phyloP scores from a whole-genome alignment of 1,139 yeast species.

The Protomyces pachydermus region DNA sequence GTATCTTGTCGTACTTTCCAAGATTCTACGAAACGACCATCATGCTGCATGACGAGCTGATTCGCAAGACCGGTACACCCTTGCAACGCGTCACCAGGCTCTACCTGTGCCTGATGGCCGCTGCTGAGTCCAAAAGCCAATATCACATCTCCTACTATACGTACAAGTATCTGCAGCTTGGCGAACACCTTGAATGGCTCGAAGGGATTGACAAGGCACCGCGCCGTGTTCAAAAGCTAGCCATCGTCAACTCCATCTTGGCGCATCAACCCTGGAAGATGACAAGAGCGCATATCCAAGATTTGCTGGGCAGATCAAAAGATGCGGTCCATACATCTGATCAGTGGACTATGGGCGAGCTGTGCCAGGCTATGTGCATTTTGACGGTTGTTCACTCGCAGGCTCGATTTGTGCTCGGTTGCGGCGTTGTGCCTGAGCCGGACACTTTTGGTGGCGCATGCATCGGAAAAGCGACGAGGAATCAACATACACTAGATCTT shows the following conservation, averaged over 20 bases:
- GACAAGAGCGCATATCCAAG: constrained; percentile 22
- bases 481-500: background rate
- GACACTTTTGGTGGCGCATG: constrained; percentile 28
- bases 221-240: constrained; percentile 26
- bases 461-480: background rate
- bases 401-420: constrained; percentile 27
- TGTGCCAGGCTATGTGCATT: constrained; percentile 28
- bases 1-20: constrained; percentile 28
- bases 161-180: constrained; percentile 23
- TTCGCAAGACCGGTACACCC: constrained; percentile 26
- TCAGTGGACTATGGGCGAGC: constrained; percentile 27
- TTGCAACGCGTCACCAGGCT: constrained; percentile 25
- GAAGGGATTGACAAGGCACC: constrained; percentile 30
- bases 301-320: constrained; percentile 16
- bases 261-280: constrained; percentile 31
- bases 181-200: constrained; percentile 29
- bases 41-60: constrained; percentile 25
- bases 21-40: constrained; percentile 27
- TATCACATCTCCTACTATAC: constrained; percentile 27
- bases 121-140: constrained; percentile 29
- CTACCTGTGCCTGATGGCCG: constrained; percentile 31
- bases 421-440: constrained; percentile 30
- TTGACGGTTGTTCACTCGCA: constrained; percentile 27
- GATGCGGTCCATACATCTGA: constrained; percentile 23
- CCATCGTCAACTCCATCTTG: constrained; percentile 27